Base-by-base conservation (phyloP, 371 early-diverging fungal species). In the Mucor piriformis region DNA sequence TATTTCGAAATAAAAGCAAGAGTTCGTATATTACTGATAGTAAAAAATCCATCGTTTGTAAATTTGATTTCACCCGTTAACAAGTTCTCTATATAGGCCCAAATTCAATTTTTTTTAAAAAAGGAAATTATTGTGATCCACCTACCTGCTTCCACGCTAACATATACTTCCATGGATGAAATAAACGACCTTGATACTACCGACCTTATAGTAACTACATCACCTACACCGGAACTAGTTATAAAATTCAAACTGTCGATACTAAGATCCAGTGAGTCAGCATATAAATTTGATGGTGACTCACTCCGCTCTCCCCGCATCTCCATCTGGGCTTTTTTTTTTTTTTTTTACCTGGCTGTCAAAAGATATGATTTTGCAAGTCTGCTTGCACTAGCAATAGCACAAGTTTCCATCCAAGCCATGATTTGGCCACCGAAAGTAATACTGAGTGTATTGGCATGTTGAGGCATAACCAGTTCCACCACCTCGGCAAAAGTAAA, bases 381-480 rank as follows among this genome's bases (percentile, higher is more conserved):
- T 21, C 88, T 77, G 54, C 74, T 76, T 0, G 92, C 92, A 48
- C 88, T 83, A 2, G 87, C 83, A 3, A 85, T 66, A 3, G 87
- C 84, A 66, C 86, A 84, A 6, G 66, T 72, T 64, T 91, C 92
- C 88, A 91, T 88, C 87, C 88, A 89, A 33, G 81, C 76, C 79
- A 91, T 89, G 50, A 91, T 89, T 57, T 87, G 83, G n/a, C 92
- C 90, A 63, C 92, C 92, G 81, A 91, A 91, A 5, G 89, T 89
- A 38, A 88, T 88, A 23, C 79, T 75, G 4, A 88, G 60, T 3
- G 86, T 81, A 51, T 91, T 91, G 21, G 89, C 88, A 70, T 91
- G 90, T 34, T 88, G 88, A 13, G 92, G 92, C 76, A 91, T 78
- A 7, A 91, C 86, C 44, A 88, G 57, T 35, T 90, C 83, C 0